Conservation (phyloP, 2,329 filamentous ascomycete species). For the Fusarium ramigenum region DNA sequence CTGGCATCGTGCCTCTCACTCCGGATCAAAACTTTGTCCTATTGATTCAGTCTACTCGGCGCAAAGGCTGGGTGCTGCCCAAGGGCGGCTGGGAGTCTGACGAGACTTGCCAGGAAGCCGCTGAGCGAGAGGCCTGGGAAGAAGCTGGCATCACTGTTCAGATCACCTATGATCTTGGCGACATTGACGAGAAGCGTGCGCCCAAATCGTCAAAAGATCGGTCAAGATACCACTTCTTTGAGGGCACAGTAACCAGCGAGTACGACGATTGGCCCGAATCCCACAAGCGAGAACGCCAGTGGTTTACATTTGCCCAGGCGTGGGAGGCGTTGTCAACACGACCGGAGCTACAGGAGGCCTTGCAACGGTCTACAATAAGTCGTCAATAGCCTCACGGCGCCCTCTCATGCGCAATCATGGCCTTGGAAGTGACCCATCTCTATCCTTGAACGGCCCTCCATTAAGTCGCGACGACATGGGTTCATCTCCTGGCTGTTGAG, state of each 20-base stretch:
- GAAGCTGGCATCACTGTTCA: conserved; percentile 92
- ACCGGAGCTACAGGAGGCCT: conserved; percentile 88
- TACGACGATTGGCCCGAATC: conserved; percentile 91
- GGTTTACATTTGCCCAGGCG: conserved; percentile 90
- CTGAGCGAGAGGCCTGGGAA: conserved; percentile 94
- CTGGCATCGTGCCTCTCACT: conserved; percentile 91
- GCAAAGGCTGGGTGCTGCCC: conserved; percentile 94
- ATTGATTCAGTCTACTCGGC: conserved; percentile 90
- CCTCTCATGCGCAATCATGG: not conserved
- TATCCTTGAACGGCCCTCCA: not conserved
- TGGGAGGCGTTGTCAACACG: conserved; percentile 77
- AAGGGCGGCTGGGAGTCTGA: conserved; percentile 99
- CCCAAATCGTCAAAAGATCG: conserved; percentile 75
- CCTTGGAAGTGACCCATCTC: not conserved
- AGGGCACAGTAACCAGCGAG: conserved; percentile 87
- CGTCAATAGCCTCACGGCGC: conserved; percentile 37
- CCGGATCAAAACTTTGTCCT: conserved; percentile 87
- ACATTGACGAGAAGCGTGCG: conserved; percentile 84
- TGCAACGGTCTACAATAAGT: conserved; percentile 81
- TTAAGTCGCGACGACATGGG: not conserved
- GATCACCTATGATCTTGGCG: conserved; percentile 85
- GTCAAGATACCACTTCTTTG: conserved; percentile 80
- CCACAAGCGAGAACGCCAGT: conserved; percentile 88
- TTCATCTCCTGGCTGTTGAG: not conserved
- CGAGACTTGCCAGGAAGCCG: conserved; percentile 86